Conservation (phyloP, 1,284 basidiomycete species). For the Psilocybe mexicana region DNA sequence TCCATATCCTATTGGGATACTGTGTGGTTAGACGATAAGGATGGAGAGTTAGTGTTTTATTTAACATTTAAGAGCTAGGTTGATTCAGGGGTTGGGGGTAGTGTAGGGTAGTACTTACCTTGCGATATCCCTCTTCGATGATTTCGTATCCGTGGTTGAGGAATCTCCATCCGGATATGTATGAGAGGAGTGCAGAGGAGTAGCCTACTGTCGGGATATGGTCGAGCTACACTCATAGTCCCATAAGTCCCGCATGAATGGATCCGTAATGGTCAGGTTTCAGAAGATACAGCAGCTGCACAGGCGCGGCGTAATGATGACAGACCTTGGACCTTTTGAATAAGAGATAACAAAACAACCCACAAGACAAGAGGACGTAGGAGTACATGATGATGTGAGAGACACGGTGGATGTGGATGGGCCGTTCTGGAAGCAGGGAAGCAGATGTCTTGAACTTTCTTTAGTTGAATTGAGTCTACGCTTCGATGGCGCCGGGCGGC, state of each 20-base stretch:
- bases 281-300: background rate
- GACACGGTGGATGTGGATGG: no score
- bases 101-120: constrained; percentile 5
- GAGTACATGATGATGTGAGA: no score
- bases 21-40: background rate
- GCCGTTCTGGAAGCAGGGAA: background rate
- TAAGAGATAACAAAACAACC: no score
- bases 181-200: constrained; percentile 17
- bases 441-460: background rate
- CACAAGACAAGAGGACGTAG: no score
- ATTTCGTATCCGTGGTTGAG: constrained; percentile 9
- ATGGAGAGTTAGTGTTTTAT: no score
- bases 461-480: background rate
- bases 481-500: background rate
- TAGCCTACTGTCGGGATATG: constrained; percentile 25
- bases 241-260: no score
- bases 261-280: background rate
- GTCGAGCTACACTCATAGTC: constrained; percentile 6
- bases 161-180: constrained; percentile 16
- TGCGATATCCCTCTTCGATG: constrained; percentile 19
- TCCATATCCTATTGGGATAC: constrained; percentile 18
- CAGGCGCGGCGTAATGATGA: background rate
- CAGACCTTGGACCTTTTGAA: constrained; percentile 2
- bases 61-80: background rate
- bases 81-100: background rate